phyloP scores from a whole-genome alignment of 306 rosid genomes.

The Echinosophora koreensis region DNA sequence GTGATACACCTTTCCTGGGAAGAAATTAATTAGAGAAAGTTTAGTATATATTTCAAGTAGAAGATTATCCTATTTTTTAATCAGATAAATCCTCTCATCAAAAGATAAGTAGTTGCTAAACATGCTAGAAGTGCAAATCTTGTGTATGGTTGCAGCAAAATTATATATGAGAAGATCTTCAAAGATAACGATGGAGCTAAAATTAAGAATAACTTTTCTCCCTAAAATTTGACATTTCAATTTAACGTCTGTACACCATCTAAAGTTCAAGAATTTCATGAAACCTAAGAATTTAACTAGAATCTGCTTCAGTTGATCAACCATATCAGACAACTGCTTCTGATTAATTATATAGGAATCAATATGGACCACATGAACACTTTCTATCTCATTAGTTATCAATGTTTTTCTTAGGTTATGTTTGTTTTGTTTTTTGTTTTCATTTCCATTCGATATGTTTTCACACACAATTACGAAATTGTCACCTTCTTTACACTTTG shows the following conservation, averaged over 20 bases:
- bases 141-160: background rate
- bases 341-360: no score
- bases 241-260: background rate
- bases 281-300: background rate
- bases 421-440: no score
- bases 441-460: no score
- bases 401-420: no score
- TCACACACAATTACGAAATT: no score
- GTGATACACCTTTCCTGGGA: constrained; percentile 61
- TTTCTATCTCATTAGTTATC: background rate
- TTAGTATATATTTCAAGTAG: background rate
- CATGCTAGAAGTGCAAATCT: constrained; percentile 7
- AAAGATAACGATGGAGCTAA: background rate
- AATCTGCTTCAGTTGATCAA: background rate
- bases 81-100: background rate
- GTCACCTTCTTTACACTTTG: no score
- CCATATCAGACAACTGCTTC: background rate
- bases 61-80: background rate
- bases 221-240: background rate
- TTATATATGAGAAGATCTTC: background rate
- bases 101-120: background rate
- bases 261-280: background rate
- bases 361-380: background rate
- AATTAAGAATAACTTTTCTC: background rate
- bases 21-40: constrained; percentile 1